Evolutionary conservation across 805 yeast species (phyloP), one percentile per base, ranked within the genome.

Genomic region (Kuraishia borneana): DNA sequence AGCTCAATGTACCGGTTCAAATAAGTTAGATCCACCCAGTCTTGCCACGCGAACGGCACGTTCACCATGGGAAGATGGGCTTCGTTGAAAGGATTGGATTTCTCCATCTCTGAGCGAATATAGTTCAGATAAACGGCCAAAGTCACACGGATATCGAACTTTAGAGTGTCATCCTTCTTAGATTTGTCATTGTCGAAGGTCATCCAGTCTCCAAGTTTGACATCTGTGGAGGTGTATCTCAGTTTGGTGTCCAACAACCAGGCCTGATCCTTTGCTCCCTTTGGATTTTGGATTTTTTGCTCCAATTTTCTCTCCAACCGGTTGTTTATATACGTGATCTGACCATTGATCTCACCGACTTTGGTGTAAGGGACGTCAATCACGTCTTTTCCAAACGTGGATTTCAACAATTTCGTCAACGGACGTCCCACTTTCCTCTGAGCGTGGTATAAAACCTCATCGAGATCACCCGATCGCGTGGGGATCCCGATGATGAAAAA

Each of bases 41-140:
- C 77, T 7, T 61, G 55, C 77, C 77, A 70, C 33, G 68, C 60
- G 41, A 70, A 70, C 5, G 60, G 60, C 3, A 54, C 37, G 4
- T 21, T 30, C 18, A 14, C 43, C 21, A 39, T 40, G n/a, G 18
- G 18, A 8, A 19, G 5, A 19, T 19, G 22, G 16, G 14, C 12
- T 10, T 6, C 7, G 26, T 29, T 29, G 25, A 8, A 4, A n/a
- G 34, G 20, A 5, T 26, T 20, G 18, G 17, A 25, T 17, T 13
- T 18, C 18, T n/a, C 19, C 22, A 16, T 17, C 34, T 30, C 20
- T 12, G 25, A 9, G 22, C 26, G 22, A 18, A 35, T n/a, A 17
- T 30, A 21, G 14, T 17, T 8, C n/a, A 30, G 25, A 14, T 22
- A 26, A 17, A 33, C 17, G 17, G 36, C 18, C 8, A 33, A 26